These are phyloP conservation scores for Clitopilus hobsonii DNA, from an alignment of 768 basidiomycete genomes.

Conservation along the genomic window DNA sequence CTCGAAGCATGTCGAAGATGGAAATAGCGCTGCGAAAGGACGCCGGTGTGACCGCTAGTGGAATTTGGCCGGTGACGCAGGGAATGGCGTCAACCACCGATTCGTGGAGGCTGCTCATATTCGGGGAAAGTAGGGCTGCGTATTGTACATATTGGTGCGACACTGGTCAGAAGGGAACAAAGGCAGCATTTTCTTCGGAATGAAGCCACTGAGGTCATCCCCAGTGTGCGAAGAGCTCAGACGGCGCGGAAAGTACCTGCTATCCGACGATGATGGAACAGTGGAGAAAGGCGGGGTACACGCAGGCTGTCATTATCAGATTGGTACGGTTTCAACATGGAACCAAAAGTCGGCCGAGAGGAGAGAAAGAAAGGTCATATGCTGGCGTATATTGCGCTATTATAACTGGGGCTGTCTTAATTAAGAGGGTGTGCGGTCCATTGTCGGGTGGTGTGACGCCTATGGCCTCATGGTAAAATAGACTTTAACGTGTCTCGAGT, in stretches of 20 bases:
- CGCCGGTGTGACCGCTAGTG: neutral
- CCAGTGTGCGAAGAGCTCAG: neutral
- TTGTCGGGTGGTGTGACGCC: neutral
- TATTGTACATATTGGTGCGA: neutral
- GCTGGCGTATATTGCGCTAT: neutral
- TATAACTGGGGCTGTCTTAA: neutral
- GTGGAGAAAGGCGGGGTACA: too few species aligned
- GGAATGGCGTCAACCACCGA: neutral
- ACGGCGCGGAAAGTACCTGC: neutral
- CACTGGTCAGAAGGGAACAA: neutral
- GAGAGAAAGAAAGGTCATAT: neutral
- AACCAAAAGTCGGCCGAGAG: neutral
- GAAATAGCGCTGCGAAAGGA: neutral
- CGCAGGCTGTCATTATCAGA: neutral
- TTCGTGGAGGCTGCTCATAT: neutral
- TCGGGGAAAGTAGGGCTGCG: neutral
- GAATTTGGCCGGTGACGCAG: neutral
- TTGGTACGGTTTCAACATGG: neutral
- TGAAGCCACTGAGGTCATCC: neutral
- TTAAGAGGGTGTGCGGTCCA: neutral
- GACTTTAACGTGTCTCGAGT: neutral
- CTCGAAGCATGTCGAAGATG: neutral
- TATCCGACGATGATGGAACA: neutral
- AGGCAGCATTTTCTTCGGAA: neutral
- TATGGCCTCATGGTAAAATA: neutral